Percentiles rank a stretch among this genome's conserved stretches.
Conservation (phyloP, 331 rosid species). For the Telfairia occidentalis region DNA sequence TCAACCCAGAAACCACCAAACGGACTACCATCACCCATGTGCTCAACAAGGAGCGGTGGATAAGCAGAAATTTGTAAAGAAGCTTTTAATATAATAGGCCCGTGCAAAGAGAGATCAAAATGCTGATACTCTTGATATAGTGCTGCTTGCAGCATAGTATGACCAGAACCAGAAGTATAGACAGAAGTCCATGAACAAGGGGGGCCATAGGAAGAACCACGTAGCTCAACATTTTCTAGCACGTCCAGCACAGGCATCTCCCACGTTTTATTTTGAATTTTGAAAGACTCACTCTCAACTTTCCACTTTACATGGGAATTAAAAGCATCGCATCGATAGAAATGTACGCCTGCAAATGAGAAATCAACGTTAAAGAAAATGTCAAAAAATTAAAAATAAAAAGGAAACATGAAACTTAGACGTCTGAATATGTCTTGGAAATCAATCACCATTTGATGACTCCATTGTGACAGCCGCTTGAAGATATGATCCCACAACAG, state of each 20-base stretch:
- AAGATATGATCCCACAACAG: conserved; percentile 79
- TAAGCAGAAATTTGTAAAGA: conserved; percentile 59
- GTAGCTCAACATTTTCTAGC: conserved; percentile 26
- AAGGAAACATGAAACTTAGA: conserved; percentile 15
- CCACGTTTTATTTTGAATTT: conserved; percentile 49
- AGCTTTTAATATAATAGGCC: conserved; percentile 58
- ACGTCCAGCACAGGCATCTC: conserved; percentile 33
- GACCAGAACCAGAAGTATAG: conserved; percentile 69
- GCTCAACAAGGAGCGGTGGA: conserved; percentile 46
- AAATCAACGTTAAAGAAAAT: conserved; percentile 8
- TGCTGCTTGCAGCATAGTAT: conserved; percentile 60
- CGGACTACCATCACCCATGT: conserved; percentile 69
- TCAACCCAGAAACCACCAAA: conserved; percentile 88
- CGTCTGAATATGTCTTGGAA: conserved; percentile 7
- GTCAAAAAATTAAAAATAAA: not conserved
- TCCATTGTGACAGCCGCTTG: conserved; percentile 86
- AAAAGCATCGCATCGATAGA: conserved; percentile 73
- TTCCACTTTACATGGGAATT: conserved; percentile 69
- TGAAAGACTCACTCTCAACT: conserved; percentile 65
- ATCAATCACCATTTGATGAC: conserved; percentile 56
- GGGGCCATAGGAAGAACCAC: conserved; percentile 33
- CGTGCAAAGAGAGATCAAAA: conserved; percentile 32
- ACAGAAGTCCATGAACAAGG: conserved; percentile 67
- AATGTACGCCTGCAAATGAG: conserved; percentile 57
- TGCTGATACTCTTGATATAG: conserved; percentile 50